Evolutionary conservation across 2,329 filamentous ascomycete species (phyloP).

Genomic region (Aspergillus nomiae): DNA sequence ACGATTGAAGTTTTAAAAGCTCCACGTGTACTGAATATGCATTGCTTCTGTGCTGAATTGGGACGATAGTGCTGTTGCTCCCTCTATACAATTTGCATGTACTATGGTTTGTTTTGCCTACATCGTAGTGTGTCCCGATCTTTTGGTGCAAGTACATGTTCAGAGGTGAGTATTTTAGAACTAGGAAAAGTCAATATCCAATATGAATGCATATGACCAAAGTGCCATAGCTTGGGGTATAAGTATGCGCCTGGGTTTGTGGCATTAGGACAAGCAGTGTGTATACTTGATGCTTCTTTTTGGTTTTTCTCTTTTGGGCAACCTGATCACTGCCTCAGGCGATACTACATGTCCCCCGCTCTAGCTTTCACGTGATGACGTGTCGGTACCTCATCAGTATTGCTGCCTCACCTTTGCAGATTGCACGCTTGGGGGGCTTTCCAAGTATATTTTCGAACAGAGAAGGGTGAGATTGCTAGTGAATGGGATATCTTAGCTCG

Average conservation of each 20-base stretch:
- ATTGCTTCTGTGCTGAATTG: not conserved
- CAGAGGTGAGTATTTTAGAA: not conserved
- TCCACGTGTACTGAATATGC: not conserved
- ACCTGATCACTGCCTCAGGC: not conserved
- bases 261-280: not conserved
- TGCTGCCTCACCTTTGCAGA: slow-evolving; percentile 3
- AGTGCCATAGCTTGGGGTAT: not conserved
- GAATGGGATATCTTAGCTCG: not conserved
- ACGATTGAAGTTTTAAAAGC: not conserved
- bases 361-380: slow-evolving; percentile 12
- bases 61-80: not conserved
- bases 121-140: not conserved
- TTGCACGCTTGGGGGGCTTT: not conserved
- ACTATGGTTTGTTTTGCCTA: no score
- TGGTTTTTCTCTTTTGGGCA: not conserved
- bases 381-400: slow-evolving; percentile 10
- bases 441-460: not conserved
- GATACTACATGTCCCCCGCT: not conserved
- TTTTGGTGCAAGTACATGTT: not conserved
- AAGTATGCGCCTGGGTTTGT: not conserved
- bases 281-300: no score
- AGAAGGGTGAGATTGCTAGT: not conserved
- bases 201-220: not conserved
- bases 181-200: not conserved
- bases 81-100: not conserved